Conservation (phyloP, 1,284 basidiomycete genomes). For the Cutaneotrichosporon sp. region DNA sequence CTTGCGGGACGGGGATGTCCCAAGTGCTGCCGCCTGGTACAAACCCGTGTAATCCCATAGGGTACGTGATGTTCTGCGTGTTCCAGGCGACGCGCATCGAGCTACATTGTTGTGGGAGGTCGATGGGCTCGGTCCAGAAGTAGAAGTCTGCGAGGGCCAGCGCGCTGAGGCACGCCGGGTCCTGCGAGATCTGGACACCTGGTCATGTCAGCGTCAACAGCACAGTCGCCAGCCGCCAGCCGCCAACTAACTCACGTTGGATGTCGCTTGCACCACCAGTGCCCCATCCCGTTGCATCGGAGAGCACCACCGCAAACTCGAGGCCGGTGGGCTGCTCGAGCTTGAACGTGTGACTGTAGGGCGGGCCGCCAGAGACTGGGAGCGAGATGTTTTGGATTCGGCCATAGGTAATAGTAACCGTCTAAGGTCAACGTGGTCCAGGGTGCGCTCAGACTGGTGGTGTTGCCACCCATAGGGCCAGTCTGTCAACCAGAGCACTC, state of each 20-base stretch:
- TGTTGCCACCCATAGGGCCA: not conserved
- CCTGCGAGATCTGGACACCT: conserved; percentile 20
- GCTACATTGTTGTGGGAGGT: conserved; percentile 36
- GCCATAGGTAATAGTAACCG: conserved; percentile 28
- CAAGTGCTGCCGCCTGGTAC: conserved; percentile 44
- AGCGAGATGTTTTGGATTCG: conserved; percentile 43
- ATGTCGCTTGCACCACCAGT: conserved; percentile 41
- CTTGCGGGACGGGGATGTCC: conserved; percentile 35
- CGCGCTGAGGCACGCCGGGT: conserved; percentile 35
- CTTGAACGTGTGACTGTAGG: conserved; percentile 30
- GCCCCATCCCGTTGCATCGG: conserved; percentile 42
- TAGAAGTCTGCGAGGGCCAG: conserved; percentile 33
- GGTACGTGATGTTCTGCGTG: conserved; percentile 32
- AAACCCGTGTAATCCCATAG: conserved; percentile 40
- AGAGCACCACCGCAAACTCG: conserved; percentile 42
- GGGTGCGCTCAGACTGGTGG: not conserved
- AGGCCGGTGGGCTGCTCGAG: conserved; percentile 39
- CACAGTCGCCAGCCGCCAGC: no score
- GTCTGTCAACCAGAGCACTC: conserved; percentile 17
- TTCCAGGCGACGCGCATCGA: conserved; percentile 38
- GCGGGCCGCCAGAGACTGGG: conserved; percentile 27
- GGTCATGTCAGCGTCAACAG: not conserved
- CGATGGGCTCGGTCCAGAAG: conserved; percentile 37
- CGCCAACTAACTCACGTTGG: conserved; percentile 32
- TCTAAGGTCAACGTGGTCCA: conserved; percentile 24